Conservation (phyloP, 345 rosid genomes). For the Arabidopsis thaliana region TAIR10.1 NC_003076.8:25444001-25444500, state of each 20-base stretch:
- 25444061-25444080: conserved; percentile 55
- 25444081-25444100: conserved; percentile 39
- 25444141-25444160: conserved; percentile 41
- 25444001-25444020: conserved; percentile 58
- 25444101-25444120: conserved; percentile 12
- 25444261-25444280: conserved; percentile 24
- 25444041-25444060: conserved; percentile 65
- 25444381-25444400: conserved; percentile 29
- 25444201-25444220: conserved; percentile 41
- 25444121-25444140: conserved; percentile 36
- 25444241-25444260: conserved; percentile 33
- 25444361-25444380: conserved; percentile 62
- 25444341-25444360: conserved; percentile 52
- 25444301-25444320: conserved; percentile 20
- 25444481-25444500: not conserved
- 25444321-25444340: conserved; percentile 63
- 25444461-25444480: not conserved
- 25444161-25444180: conserved; percentile 55
- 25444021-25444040: conserved; percentile 72
- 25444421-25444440: not conserved
- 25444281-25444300: conserved; percentile 20
- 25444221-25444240: conserved; percentile 38
- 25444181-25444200: conserved; percentile 66
- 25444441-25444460: not conserved
- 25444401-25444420: conserved; percentile 44